Evolutionary conservation across 805 yeast species (phyloP), one percentile per base, ranked within the genome.

Genomic region (Zygosaccharomyces siamensis): DNA sequence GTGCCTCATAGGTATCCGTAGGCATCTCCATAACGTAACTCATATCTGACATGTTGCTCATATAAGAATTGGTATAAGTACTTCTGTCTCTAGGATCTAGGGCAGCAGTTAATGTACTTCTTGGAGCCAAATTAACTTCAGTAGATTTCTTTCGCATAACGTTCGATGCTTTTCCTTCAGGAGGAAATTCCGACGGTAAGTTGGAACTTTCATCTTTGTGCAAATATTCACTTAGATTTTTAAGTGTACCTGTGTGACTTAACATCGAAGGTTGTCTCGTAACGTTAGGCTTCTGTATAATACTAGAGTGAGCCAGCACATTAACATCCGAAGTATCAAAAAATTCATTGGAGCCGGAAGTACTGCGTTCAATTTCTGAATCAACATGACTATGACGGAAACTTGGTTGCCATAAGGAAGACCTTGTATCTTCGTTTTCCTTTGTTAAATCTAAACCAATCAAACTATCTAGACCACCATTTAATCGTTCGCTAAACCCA

Each of bases 1-100:
- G 63, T 2, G 69, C 69, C 11, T 63, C 60, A 36, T 52, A 58
- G 7, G 61, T 57, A 26, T 55, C 46, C 3, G 61, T 53, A 11
- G 66, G 65, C 26, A 64, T 58, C 12, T 64, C 69, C 56, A 60
- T 47, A 11, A 66, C 65, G 40, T 51, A 57, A 12, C 64, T 53
- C 56, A 64, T 54, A 50, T 61, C 66, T 11, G 69, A 62, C 12
- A 58, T 47, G 36, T 44, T 46, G 36, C 55, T 50, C 16, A 50
- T 32, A 42, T 43, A 21, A 7, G 51, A 51, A 31, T 44, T 44
- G 21, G 54, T 47, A 24, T 46, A 49, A 23, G 47, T 43, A 7
- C 47, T 51, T 16, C 35, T 27, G n/a, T 30, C 39, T 35, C 39
- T 51, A 27, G 26, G 23, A 11, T 37, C 46, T 38, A 51, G 39